Evolutionary conservation across 352 stramenopile genomes (phyloP).

Genomic region (Phytophthora citrophthora): DNA sequence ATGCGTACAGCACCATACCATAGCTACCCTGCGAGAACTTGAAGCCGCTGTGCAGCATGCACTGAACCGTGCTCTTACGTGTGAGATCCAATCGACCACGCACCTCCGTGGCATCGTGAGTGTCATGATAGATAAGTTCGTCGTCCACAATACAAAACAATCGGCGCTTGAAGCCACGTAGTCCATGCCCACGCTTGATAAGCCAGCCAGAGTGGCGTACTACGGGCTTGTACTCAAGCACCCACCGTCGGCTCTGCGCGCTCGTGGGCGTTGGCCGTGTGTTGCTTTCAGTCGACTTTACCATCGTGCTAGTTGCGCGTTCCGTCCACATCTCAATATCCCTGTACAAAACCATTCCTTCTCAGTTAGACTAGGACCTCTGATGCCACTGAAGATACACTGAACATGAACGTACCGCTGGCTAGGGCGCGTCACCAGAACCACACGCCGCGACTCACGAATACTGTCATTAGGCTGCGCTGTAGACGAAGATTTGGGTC

Average conservation of each 20-base stretch:
- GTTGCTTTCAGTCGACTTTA: constrained; percentile 56
- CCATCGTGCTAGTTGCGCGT: constrained; percentile 78
- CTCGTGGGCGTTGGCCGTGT: constrained; percentile 52
- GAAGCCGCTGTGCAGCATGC: constrained; percentile 78
- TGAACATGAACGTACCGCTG: constrained; percentile 49
- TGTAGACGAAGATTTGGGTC: constrained; percentile 7
- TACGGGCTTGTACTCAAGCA: constrained; percentile 85
- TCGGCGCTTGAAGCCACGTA: constrained; percentile 86
- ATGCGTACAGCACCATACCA: constrained; percentile 82
- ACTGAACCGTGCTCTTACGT: constrained; percentile 69
- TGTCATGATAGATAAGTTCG: constrained; percentile 88
- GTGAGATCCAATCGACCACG: constrained; percentile 75
- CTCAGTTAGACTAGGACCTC: constrained; percentile 11
- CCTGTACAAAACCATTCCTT: constrained; percentile 31
- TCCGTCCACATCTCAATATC: constrained; percentile 87
- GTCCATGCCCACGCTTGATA: constrained; percentile 82
- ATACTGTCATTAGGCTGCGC: constrained; percentile 22
- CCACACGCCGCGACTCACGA: constrained; percentile 52
- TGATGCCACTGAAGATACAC: constrained; percentile 1
- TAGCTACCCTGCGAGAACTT: constrained; percentile 75
- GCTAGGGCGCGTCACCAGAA: constrained; percentile 78
- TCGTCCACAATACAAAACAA: constrained; percentile 88
- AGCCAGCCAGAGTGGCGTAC: constrained; percentile 87
- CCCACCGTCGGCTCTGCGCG: constrained; percentile 68
- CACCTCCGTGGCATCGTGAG: constrained; percentile 78